Base-by-base conservation (phyloP, 2,329 filamentous ascomycete genomes). In the Penicillium psychrosexuale region DNA sequence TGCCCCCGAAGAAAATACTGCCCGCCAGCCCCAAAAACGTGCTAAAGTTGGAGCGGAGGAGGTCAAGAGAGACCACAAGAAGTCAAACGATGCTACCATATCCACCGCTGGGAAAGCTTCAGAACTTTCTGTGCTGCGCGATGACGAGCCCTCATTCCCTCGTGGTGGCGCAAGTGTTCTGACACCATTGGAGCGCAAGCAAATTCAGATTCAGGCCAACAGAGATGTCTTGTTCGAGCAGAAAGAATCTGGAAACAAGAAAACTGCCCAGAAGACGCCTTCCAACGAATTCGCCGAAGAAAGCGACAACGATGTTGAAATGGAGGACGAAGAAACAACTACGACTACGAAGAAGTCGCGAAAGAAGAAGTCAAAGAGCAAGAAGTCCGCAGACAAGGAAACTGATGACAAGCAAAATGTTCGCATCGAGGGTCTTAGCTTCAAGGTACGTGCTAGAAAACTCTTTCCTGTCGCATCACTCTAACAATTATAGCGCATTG, bases 131-230 rank as follows among this genome's bases (percentile, higher is more conserved):
- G 72, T 84, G 17, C 70, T 85, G 64, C 78, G 78, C 51, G 88
- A 94, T 62, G 94, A 97, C 62, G 94, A 97, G 70, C 86, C 87
- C 33, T 81, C 93, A 42, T 99, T 99, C 67, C 93, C 94, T 63
- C 85, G 94, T 80, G 94, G 94, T 53, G 95, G 94, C 40, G 93
- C 86, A 50, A 95, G 90, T 69, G 82, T 96, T 49, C 78, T 99
- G 70, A 97, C 94, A 2, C 92, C 94, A 19, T 79, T 99, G 48
- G 94, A 99, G 73, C 89, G 95, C 71, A 97, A 96, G 77, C 91
- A 97, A 75, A 97, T 99, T 60, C 88, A 94, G 67, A 87, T 95
- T 55, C 89, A 97, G 74, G 94, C 94, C 43, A 94, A 89, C 69
- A 87, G 88, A 65, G 94, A 99, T 78, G 94, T 92, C 38, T 78